These are phyloP conservation scores for Tremella fuciformis DNA, from an alignment of 768 basidiomycete species.

Conservation along the genomic window DNA sequence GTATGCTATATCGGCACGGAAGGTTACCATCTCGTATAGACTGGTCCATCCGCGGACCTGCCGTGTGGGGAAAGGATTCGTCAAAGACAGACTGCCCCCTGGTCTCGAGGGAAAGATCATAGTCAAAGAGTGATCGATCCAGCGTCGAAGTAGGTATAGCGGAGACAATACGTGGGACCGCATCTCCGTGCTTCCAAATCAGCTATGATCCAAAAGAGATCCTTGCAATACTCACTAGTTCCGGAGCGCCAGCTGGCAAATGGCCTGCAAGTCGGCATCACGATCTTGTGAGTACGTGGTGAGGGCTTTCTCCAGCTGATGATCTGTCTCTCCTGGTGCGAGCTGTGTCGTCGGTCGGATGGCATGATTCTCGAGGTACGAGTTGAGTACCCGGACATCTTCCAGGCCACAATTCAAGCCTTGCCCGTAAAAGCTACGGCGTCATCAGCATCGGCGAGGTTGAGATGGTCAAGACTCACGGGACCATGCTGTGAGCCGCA, in stretches of 20 bases:
- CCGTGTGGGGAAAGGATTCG: slow-evolving; percentile 61
- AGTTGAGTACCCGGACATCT: slow-evolving; percentile 84
- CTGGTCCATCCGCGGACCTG: slow-evolving; percentile 78
- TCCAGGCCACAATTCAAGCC: slow-evolving; percentile 97
- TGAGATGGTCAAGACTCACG: slow-evolving; percentile 54
- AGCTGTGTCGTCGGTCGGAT: slow-evolving; percentile 58
- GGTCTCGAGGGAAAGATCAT: slow-evolving; percentile 37
- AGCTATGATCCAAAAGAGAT: slow-evolving; percentile 2
- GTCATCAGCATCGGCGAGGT: not conserved
- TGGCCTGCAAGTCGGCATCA: slow-evolving; percentile 84
- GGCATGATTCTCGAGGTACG: slow-evolving; percentile 67
- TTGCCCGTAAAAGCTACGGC: slow-evolving; percentile 60
- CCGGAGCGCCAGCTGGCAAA: slow-evolving; percentile 86
- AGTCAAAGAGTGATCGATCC: slow-evolving; percentile 65
- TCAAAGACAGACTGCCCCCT: slow-evolving; percentile 13
- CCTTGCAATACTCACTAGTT: slow-evolving; percentile 76
- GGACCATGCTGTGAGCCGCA: slow-evolving; percentile 97
- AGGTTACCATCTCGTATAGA: slow-evolving; percentile 96
- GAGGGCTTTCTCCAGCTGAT: slow-evolving; percentile 61
- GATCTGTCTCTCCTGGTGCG: slow-evolving; percentile 44
- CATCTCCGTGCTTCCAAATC: slow-evolving; percentile 76
- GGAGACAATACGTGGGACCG: slow-evolving; percentile 83
- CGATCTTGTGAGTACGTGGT: slow-evolving; percentile 74
- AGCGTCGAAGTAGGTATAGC: slow-evolving; percentile 72
- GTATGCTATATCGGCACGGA: slow-evolving; percentile 92